Evolutionary conservation across 2,329 filamentous ascomycete genomes (phyloP), one percentile per base, ranked within the genome.

Genomic region (Ophiosphaerella narmari): DNA sequence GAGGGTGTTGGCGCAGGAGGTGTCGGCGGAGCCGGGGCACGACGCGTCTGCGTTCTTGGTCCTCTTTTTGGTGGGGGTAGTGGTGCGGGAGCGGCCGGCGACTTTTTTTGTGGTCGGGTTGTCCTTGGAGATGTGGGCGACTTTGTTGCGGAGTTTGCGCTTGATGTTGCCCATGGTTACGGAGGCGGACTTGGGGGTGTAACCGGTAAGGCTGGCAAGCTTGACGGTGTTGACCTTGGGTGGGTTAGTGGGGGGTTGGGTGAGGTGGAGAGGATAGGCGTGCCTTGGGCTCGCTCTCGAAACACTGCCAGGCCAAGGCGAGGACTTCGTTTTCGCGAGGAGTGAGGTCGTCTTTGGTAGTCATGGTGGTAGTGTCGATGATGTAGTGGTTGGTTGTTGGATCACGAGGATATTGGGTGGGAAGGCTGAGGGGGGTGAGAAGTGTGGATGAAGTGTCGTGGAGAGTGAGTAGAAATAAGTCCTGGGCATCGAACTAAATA

Each of bases 221-320:
- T 67, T 65, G 23, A n/a, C 11, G 39, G 53, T 51, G 26, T 66
- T 49, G 38, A 66, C 55, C 52, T 57, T 13, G 4, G 16, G 18
- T 11, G 37, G 48, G 55, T 52, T 4, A 52, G 46, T 36, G 26
- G 11, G 2, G 26, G 11, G 11, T 29, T 32, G n/a, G 49, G 55
- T 57, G 14, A 7, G 35, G 36, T 21, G n/a, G 7, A 32, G 21
- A 18, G 29, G 42, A 3, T 11, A 29, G 43, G 50, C 44, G 26
- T 57, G 69, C 70, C 59, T 70, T 73, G 18, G 68, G 69, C 32
- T 68, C 56, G 0, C 13, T 38, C 2, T 70, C 66, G 52, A 73
- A 60, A 47, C 70, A 73, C 31, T 72, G 67, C 70, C 69, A 72
- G 1, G 68, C 65, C 0, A 70, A 42, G 0, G 67, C 68, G 8